These are phyloP conservation scores for Colletotrichum limetticola DNA, from an alignment of 2,329 filamentous ascomycete species.

Conservation along the genomic window DNA sequence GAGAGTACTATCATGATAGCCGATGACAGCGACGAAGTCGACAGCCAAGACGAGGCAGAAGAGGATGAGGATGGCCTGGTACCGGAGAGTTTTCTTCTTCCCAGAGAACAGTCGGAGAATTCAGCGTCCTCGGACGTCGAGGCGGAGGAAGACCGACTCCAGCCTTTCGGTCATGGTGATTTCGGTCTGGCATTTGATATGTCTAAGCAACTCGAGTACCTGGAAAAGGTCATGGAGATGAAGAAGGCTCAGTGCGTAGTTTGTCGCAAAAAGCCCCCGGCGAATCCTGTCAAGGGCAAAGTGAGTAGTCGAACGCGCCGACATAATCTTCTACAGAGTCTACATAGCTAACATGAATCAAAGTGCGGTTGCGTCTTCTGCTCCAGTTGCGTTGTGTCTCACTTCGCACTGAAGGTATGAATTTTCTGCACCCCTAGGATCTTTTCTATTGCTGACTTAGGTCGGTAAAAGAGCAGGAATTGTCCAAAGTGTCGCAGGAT, in stretches of 20 bases:
- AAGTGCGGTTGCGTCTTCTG: slow-evolving; percentile 50
- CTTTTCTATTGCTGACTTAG: background rate
- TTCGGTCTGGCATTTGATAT: slow-evolving; percentile 40
- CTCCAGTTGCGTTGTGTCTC: slow-evolving; percentile 33
- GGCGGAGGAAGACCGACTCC: background rate
- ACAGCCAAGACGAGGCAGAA: slow-evolving; percentile 1
- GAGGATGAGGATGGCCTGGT: slow-evolving; percentile 16
- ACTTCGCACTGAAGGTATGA: background rate
- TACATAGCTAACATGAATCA: no score
- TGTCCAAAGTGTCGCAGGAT: background rate
- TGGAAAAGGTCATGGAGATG: slow-evolving; percentile 30
- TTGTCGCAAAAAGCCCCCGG: background rate
- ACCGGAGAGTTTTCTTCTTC: background rate
- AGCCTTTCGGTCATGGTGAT: slow-evolving; percentile 4
- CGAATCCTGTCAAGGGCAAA: background rate
- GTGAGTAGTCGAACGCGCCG: background rate
- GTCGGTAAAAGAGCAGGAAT: background rate
- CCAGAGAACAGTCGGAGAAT: fast-evolving
- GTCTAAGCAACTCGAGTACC: slow-evolving; percentile 24
- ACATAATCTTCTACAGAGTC: no score
- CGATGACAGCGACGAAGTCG: background rate
- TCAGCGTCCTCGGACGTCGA: background rate
- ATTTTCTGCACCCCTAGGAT: fast-evolving
- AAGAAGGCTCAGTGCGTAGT: background rate
- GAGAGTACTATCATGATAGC: background rate